Conservation (phyloP, 257 asterid species). For the Thymus quinquecostatus region DNA sequence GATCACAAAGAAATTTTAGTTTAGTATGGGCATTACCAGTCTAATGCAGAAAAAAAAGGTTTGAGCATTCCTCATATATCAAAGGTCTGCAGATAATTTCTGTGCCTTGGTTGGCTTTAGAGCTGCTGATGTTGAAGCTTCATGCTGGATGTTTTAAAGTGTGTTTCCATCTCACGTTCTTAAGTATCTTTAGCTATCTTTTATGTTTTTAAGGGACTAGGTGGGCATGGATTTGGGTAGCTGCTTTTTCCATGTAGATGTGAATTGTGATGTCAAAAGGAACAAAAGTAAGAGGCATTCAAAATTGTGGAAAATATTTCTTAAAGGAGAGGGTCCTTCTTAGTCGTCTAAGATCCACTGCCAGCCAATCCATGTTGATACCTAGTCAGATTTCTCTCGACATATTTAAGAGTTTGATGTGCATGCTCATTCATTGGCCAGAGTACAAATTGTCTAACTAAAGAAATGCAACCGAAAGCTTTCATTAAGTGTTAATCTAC, state of each 20-base stretch:
- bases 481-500: neutral
- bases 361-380: neutral
- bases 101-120: neutral
- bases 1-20: neutral
- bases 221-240: neutral
- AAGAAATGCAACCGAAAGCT: neutral
- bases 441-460: neutral
- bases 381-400: neutral
- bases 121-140: neutral
- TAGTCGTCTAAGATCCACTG: neutral
- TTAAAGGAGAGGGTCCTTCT: neutral
- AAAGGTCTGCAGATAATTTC: neutral
- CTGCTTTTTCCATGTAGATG: slow-evolving; percentile 5
- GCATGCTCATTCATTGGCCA: neutral
- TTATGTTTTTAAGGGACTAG: neutral
- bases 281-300: neutral
- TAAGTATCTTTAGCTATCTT: neutral
- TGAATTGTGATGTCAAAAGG: neutral
- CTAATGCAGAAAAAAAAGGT: neutral
- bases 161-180: neutral
- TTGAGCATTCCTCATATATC: neutral
- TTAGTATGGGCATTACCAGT: neutral
- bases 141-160: neutral
- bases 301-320: neutral
- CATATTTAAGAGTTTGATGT: neutral